Conservation (phyloP, 1,284 basidiomycete genomes). For the Tilletia horrida region DNA sequence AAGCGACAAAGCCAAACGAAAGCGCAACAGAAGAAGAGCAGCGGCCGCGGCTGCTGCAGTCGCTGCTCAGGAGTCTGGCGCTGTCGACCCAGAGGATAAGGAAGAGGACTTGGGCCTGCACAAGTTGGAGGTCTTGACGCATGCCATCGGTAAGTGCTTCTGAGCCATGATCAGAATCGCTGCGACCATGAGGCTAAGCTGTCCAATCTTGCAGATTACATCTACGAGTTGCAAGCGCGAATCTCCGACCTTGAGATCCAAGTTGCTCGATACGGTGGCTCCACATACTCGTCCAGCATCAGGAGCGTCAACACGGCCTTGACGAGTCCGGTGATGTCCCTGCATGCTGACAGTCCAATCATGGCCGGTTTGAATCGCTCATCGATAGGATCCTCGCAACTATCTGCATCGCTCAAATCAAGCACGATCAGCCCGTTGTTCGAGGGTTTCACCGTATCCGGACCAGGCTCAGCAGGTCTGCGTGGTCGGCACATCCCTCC, state of each 20-base stretch:
- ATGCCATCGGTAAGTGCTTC: conserved; percentile 33
- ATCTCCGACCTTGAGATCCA: conserved; percentile 35
- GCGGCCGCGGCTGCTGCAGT: conserved; percentile 9
- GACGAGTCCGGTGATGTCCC: conserved; percentile 13
- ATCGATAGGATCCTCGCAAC: background rate
- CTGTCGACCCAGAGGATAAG: conserved; percentile 27
- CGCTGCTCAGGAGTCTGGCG: conserved; percentile 24
- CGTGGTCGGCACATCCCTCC: background rate
- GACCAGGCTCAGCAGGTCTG: background rate
- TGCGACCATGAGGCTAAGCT: background rate
- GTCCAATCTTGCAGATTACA: conserved; percentile 32
- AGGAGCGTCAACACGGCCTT: conserved; percentile 12
- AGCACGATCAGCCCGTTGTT: background rate
- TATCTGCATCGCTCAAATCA: background rate
- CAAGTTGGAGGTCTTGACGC: conserved; percentile 47
- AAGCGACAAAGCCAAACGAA: conserved; percentile 37
- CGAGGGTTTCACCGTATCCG: conserved; percentile 12
- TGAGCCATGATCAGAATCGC: no score
- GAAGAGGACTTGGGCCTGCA: conserved; percentile 47
- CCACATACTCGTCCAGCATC: conserved; percentile 1
- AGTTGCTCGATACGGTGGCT: background rate
- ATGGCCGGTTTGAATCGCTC: background rate
- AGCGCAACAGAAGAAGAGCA: conserved; percentile 37
- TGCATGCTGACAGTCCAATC: conserved; percentile 13
- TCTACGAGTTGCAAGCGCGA: conserved; percentile 42